Evolutionary conservation across 768 basidiomycete species (phyloP).

Genomic region (Kockovaella imperatae): DNA sequence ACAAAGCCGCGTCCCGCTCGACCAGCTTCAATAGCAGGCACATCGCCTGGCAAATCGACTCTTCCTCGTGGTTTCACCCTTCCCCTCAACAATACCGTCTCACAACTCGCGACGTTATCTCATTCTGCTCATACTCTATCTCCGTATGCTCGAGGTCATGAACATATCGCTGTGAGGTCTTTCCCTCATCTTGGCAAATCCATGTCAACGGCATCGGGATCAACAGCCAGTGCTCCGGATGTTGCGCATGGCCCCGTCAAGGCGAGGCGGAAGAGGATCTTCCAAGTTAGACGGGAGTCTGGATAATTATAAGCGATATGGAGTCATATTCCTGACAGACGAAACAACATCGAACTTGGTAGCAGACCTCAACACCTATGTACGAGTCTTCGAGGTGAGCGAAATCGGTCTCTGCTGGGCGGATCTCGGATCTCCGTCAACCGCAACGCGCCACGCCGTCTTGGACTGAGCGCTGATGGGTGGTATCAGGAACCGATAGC

Average conservation of each 20-base stretch:
- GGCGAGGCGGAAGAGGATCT: constrained; percentile 67
- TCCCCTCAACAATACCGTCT: constrained; percentile 63
- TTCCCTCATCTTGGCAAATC: constrained; percentile 53
- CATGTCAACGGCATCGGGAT: neutral
- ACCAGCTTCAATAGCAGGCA: constrained; percentile 19
- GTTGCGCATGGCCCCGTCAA: constrained; percentile 53
- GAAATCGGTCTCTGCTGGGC: too few relatives aligned
- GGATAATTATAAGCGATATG: constrained; percentile 2
- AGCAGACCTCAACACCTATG: too few relatives aligned
- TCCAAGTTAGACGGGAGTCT: constrained; percentile 53
- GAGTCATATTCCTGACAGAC: neutral
- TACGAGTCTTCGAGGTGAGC: too few relatives aligned
- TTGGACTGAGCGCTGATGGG: too few relatives aligned
- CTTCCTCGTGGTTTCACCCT: constrained; percentile 35
- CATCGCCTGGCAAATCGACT: constrained; percentile 25
- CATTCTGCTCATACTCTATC: constrained; percentile 88
- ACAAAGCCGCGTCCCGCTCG: constrained; percentile 25
- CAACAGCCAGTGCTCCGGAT: neutral
- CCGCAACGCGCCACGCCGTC: too few relatives aligned
- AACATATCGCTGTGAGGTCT: constrained; percentile 86
- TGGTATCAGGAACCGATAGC: too few relatives aligned
- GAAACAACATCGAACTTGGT: neutral
- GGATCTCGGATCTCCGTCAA: too few relatives aligned
- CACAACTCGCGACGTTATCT: constrained; percentile 75
- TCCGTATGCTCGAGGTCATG: constrained; percentile 81